phyloP scores from a whole-genome alignment of 148 eudicot genomes.

The Chenopodium album region DNA sequence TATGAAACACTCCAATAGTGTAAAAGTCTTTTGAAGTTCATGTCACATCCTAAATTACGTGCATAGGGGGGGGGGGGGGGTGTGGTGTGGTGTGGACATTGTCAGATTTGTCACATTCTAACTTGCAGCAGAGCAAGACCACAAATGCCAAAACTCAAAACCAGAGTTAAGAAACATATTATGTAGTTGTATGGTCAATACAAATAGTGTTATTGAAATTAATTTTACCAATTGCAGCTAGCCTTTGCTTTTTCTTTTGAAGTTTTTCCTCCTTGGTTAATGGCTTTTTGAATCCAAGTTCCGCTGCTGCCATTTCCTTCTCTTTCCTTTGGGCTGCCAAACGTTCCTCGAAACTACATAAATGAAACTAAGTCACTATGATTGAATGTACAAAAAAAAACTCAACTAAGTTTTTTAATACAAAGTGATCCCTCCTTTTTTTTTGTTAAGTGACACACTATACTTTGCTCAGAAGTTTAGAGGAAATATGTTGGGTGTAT shows the following conservation, averaged over 20 bases:
- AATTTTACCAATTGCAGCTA: conserved; percentile 91
- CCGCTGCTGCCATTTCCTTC: conserved; percentile 61
- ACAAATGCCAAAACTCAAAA: neutral
- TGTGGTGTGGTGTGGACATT: too few species aligned
- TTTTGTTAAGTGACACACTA: too few species aligned
- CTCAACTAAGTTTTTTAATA: neutral
- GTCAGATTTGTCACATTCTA: neutral
- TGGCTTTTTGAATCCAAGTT: conserved; percentile 87
- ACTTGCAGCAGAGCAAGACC: neutral
- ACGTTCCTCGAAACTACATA: conserved; percentile 91
- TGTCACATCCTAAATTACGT: neutral
- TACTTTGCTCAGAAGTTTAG: too few species aligned
- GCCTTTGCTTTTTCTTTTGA: conserved; percentile 88
- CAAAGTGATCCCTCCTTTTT: neutral
- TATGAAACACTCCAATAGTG: too few species aligned
- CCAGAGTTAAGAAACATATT: neutral
- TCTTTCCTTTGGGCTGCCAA: conserved; percentile 84
- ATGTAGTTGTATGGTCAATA: neutral
- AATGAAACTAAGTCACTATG: conserved; percentile 4
- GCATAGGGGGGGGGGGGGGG: neutral
- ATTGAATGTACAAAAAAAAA: neutral
- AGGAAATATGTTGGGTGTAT: too few species aligned
- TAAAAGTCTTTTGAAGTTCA: too few species aligned
- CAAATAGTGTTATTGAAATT: neutral
- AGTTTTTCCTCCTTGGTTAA: conserved; percentile 84